phyloP scores from a whole-genome alignment of 2,329 filamentous ascomycete species.

The Diaporthe sp. region DNA sequence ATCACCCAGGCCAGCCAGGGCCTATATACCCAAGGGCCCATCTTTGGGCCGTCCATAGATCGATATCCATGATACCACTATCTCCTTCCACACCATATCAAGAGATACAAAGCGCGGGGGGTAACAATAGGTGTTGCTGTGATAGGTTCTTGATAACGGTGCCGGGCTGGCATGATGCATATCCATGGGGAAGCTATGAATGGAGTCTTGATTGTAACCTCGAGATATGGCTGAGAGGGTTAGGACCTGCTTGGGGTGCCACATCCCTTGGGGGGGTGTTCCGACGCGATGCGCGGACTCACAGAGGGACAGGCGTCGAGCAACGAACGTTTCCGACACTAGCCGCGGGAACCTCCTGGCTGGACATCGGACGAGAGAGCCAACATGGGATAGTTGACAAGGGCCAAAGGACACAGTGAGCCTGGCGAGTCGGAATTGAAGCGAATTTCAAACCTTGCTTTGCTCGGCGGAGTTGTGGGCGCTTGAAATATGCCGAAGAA shows the following conservation, averaged over 20 bases:
- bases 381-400: not conserved
- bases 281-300: not conserved
- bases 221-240: not conserved
- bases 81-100: slow-evolving; percentile 12
- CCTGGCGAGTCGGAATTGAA: slow-evolving; percentile 11
- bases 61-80: slow-evolving; percentile 2
- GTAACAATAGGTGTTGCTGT: not conserved
- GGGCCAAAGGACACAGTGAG: not conserved
- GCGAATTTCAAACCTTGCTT: slow-evolving; percentile 3
- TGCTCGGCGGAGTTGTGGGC: not conserved
- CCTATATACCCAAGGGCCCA: not conserved
- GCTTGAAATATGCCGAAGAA: not conserved
- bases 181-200: not conserved
- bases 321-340: slow-evolving; percentile 2
- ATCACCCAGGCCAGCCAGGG: not conserved
- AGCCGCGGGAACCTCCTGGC: not conserved
- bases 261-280: not conserved
- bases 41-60: not conserved
- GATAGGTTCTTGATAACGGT: slow-evolving; percentile 20
- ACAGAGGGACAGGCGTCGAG: not conserved
- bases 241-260: not conserved
- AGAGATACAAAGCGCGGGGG: not conserved
- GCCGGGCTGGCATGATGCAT: not conserved
- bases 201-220: slow-evolving; percentile 3
- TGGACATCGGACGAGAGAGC: not conserved